Evolutionary conservation across 1,284 basidiomycete genomes (phyloP), one percentile per base, ranked within the genome.

Genomic region (Leccinum ambiguum): DNA sequence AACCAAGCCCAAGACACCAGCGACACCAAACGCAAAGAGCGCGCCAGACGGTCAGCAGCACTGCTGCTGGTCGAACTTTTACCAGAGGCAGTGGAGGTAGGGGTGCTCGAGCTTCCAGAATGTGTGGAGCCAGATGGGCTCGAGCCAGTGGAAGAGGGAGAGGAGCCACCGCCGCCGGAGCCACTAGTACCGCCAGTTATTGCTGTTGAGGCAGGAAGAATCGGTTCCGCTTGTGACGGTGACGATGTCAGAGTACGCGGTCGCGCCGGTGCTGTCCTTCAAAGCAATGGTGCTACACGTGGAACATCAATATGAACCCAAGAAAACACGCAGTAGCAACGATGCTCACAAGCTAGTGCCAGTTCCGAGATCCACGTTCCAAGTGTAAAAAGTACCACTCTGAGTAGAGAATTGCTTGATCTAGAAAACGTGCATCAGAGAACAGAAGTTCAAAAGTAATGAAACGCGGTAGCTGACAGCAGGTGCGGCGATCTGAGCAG

Each of bases 231-330:
- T n/a, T 66, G 78, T 73, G 64, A 92, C 77, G 2, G 80, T 85
- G 62, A 88, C 78, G 2, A 79, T 76, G 67, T 85, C 84, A 11
- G 85, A 84, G 79, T 82, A 93, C 4, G 81, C 84, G 9, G 72
- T 74, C 2, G 71, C 56, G 43, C 92, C 92, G 18, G 83, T 84
- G 68, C 73, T 76, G 70, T 93, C 92, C 75, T 85, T 87, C 66
- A 90, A 66, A 14, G 72, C 67, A 57, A 84, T 69, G 14, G 82
- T 84, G 69, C 89, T 90, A 64, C 48, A 63, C 6, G n/a, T 63
- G 4, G 48, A 11, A 60, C 54, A 41, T 67, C 3, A 67, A 53
- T 1, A 71, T 62, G 21, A 18, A 48, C 10, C 10, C 43, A 7
- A 57, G 9, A 30, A 61, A 30, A 56, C 23, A 23, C 23, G 16